phyloP scores from a whole-genome alignment of 2,329 filamentous ascomycete species.

The Aspergillus vadensis region DNA sequence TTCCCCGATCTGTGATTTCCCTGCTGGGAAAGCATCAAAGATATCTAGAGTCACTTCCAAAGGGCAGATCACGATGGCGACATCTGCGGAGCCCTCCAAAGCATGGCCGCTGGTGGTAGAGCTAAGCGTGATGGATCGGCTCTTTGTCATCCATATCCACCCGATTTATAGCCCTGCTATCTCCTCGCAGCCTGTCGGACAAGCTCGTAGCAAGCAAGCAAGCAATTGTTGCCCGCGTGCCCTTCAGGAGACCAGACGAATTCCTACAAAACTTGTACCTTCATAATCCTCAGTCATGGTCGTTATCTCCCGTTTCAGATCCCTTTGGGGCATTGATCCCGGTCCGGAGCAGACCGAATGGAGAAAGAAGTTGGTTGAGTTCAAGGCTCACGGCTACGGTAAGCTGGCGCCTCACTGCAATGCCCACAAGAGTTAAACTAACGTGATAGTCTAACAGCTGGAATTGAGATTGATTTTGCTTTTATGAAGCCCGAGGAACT shows the following conservation, averaged over 20 bases:
- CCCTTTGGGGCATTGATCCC: constrained; percentile 25
- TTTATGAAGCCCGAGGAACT: constrained; percentile 10
- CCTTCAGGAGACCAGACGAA: too few species aligned
- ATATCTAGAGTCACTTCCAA: too few species aligned
- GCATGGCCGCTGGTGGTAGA: too few species aligned
- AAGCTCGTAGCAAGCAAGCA: too few species aligned
- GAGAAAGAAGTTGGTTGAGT: constrained; percentile 22
- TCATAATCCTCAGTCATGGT: constrained; percentile 1
- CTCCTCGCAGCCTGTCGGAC: too few species aligned
- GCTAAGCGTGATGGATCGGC: too few species aligned
- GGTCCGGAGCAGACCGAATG: constrained; percentile 22
- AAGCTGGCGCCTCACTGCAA: neutral
- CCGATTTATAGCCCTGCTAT: too few species aligned
- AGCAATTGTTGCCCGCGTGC: too few species aligned
- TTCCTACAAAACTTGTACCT: neutral
- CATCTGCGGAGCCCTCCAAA: too few species aligned
- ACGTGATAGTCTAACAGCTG: constrained; percentile 9
- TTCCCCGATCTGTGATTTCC: neutral
- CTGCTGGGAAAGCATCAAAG: too few species aligned
- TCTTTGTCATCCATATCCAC: too few species aligned
- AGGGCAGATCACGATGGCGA: too few species aligned
- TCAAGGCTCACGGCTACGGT: constrained; percentile 29
- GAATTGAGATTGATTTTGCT: constrained; percentile 25
- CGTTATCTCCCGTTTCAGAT: constrained; percentile 22
- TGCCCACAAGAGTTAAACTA: neutral